These are phyloP conservation scores for Serendipita sp. DNA, from an alignment of 768 basidiomycete genomes.

Conservation along the genomic window DNA sequence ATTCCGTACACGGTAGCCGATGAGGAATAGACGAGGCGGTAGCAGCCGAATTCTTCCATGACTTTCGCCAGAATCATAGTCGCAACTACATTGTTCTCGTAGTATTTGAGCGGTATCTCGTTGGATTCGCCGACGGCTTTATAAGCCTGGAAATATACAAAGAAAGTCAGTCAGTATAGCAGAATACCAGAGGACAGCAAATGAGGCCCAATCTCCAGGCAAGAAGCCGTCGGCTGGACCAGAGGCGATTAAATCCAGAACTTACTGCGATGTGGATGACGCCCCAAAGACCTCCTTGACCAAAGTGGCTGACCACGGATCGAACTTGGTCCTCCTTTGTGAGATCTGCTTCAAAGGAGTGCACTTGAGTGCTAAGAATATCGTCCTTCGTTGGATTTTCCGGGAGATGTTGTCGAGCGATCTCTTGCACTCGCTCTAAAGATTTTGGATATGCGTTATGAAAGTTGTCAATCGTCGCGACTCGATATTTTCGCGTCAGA, in stretches of 20 bases:
- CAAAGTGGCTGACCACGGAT: slow-evolving; percentile 66
- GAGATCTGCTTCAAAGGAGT: slow-evolving; percentile 54
- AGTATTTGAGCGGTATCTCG: slow-evolving; percentile 84
- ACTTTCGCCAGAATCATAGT: slow-evolving; percentile 72
- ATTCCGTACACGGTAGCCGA: slow-evolving; percentile 97
- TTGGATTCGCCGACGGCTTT: slow-evolving; percentile 97
- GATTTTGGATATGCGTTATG: slow-evolving; percentile 76
- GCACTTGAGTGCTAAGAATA: slow-evolving; percentile 54
- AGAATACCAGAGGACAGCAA: no score
- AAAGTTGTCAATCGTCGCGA: slow-evolving; percentile 88
- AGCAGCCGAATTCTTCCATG: slow-evolving; percentile 73
- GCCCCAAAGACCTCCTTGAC: slow-evolving; percentile 86
- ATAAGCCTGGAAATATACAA: slow-evolving; percentile 48
- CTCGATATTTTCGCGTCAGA: slow-evolving; percentile 75
- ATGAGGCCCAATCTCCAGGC: background rate
- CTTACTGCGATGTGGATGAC: slow-evolving; percentile 87
- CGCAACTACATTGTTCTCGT: slow-evolving; percentile 82
- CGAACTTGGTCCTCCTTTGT: slow-evolving; percentile 55
- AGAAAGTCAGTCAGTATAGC: background rate
- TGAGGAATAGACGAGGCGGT: slow-evolving; percentile 87
- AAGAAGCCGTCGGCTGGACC: background rate
- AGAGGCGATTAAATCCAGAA: slow-evolving; percentile 12
- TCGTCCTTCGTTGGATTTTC: slow-evolving; percentile 47
- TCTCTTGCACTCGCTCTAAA: slow-evolving; percentile 56
- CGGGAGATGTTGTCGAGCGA: slow-evolving; percentile 61